Evolutionary conservation across 805 yeast genomes (phyloP), one percentile per base, ranked within the genome.

Genomic region (Candida coleopterorum): DNA sequence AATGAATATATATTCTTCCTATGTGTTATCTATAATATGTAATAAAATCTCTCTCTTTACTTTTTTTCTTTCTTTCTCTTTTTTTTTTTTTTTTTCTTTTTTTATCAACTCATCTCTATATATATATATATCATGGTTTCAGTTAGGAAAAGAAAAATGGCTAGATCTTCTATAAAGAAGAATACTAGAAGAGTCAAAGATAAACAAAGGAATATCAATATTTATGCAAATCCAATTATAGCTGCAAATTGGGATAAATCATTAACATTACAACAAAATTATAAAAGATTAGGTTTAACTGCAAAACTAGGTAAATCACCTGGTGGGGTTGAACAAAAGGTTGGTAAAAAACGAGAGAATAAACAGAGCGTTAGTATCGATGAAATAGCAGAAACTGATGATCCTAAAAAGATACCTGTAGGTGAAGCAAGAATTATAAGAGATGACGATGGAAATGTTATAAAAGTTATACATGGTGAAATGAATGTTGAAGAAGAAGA

Each of bases 231-330:
- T 53, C 85, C 95, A 2, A 75, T 93, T 44, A 84, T 93, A 44
- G 94, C 87, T 4, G 85, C 78, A 23, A 75, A 88, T 58, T 93
- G 98, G 98, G 96, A 93, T 60, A 74, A 79, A 41, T 73, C 75
- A 9, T 68, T 81, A 39, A 89, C 97, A 0, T 64, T 89, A 42
- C 72, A 78, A 35, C 97, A 93, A 56, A 93, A 93, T 58, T 90
- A 93, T 62, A 80, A 81, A 49, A 77, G 70, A 44, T 63, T 93
- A 20, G 98, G 98, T 3, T 67, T 93, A 36, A 68, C 77, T 25
- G 70, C 84, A 9, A 77, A 78, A 47, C 59, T 89, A 25, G 82
- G 83, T 18, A 64, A 60, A 12, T 68, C 77, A 1, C 78, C 95
- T 1, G 97, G 97, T 41, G 97, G 97, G 32, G 62, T 60, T n/a